Base-by-base conservation (phyloP, 768 basidiomycete genomes). In the Xerocomellus intermedius region DNA sequence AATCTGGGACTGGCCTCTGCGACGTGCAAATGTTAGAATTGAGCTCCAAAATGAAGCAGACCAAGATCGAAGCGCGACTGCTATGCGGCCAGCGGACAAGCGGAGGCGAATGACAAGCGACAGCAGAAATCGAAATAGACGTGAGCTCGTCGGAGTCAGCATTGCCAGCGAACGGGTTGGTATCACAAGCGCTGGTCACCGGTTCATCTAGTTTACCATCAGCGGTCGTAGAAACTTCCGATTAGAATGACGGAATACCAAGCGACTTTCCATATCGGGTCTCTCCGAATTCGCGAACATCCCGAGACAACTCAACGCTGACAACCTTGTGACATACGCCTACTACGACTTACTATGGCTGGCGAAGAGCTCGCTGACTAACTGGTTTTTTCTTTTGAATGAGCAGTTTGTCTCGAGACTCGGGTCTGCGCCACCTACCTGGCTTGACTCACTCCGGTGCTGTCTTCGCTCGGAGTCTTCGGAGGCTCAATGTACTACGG, bases 231-330 rank as follows among this genome's bases (percentile, higher is more conserved):
- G n/a, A n/a, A n/a, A n/a, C n/a, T n/a, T n/a, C n/a, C n/a, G n/a
- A n/a, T n/a, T n/a, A n/a, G 48, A 30, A 48, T n/a, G 44, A n/a
- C 44, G 49, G 42, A 62, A 48, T 41, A 68, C n/a, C n/a, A n/a
- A n/a, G n/a, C n/a, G n/a, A n/a, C 48, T 50, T 70, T 55, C 69
- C 53, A 61, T 59, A 61, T 67, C 55, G 38, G 58, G 56, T 52
- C 21, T 63, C n/a, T 54, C 39, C 37, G 37, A 38, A 38, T n/a
- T n/a, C 37, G 14, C 14, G 14, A 35, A 5, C 14, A 16, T 30
- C n/a, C n/a, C n/a, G n/a, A n/a, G n/a, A n/a, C n/a, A n/a, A n/a
- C 8, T 30, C 8, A 30, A 30, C 9, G 28, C n/a, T n/a, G n/a
- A n/a, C n/a, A n/a, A 6, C 33, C 33, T 5, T 14, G 13, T 14